Base-by-base conservation (phyloP, 208 protist genomes). In the Phytomonas sp. region DNA sequence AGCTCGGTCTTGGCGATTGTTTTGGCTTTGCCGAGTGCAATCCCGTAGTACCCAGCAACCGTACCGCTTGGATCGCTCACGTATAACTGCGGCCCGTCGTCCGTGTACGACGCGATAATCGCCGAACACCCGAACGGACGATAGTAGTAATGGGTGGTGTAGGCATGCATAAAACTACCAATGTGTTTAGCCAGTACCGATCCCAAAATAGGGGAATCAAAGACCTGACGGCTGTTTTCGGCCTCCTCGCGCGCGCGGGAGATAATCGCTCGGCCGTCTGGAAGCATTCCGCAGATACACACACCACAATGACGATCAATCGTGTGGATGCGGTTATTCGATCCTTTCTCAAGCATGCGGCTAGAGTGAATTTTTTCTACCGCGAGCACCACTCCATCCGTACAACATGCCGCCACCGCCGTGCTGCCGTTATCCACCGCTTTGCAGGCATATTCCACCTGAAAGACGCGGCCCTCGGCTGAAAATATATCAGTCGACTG, bases 361-460 rank as follows among this genome's bases (percentile, higher is more conserved):
- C 95, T 98, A 31, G 94, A 75, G 34, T 99, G 79, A 26, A 98
- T 87, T 83, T 99, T 99, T 74, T 99, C 98, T 14, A 99, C 94
- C 5, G 95, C 98, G 31, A 99, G 73, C 34, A 99, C 98, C 29
- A 99, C 97, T 49, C 99, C 98, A 77, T 99, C 98, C 66, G 88
- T 97, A 79, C 93, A 97, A 70, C 95, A 94, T 31, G 99, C 84
- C 26, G 94, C 98, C 37, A 99, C 79, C 0, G 93, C 97, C 14
- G 98, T 99, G 69, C 97, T 98, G 83, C 92, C 97, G 80, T 98
- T 99, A 66, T 99, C 98, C 26, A 99, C 98, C 2, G 98, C 98
- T 82, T 99, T 99, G 70, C 80, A 78, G 11, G 99, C 99, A 79
- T 99, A 99, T 77, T 99, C 98, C 33, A 99, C 95, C 84, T 99